Base-by-base conservation (phyloP, 23 red algal genomes). In the Gracilaria caudata region DNA sequence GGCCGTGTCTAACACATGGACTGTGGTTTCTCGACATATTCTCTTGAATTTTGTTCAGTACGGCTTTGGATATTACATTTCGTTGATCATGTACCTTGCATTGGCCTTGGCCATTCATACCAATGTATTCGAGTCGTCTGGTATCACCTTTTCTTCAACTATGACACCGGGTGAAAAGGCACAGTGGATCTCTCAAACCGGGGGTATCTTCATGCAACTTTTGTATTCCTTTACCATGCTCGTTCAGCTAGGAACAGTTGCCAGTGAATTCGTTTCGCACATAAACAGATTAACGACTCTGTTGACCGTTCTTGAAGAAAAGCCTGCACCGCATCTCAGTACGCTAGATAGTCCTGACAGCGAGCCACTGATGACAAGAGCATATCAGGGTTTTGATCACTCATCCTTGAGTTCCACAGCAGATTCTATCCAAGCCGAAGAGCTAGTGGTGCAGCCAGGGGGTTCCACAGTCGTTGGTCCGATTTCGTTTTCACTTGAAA, bases 121-220 rank as follows among this genome's bases (percentile, higher is more conserved):
- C 11, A 70, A 91, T 21, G 49, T 96, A 39, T 92, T 96, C 23
- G 46, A 57, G 1, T 55, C 61, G 0, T 74, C 49, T 9, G 33
- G 64, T 43, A 63, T 73, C 7, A 28, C 25, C 32, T 81, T 76
- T n/a, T 80, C 83, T 54, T 74, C 79, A 12, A 21, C 32, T 20
- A 81, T 73, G 68, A 87, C 72, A 19, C 73, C 88, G 29, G 86
- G 85, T 30, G 93, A 88, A 11, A 87, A 89, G 20, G 94, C 94
- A 17, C 77, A 82, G 44, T 96, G 94, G 94, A 87, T 96, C 32
- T 87, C 87, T 41, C 94, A 96, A 80, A 96, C 88, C 11, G 90
- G 86, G 21, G 63, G 86, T 51, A 84, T 96, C 35, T 92, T 96
- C 77, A 92, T 96, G 36, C 90, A 92, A 57, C 81, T 96, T 7